Evolutionary conservation across 176 grass and related monocot species (phyloP).

Genomic region (Lolium rigidum): DNA sequence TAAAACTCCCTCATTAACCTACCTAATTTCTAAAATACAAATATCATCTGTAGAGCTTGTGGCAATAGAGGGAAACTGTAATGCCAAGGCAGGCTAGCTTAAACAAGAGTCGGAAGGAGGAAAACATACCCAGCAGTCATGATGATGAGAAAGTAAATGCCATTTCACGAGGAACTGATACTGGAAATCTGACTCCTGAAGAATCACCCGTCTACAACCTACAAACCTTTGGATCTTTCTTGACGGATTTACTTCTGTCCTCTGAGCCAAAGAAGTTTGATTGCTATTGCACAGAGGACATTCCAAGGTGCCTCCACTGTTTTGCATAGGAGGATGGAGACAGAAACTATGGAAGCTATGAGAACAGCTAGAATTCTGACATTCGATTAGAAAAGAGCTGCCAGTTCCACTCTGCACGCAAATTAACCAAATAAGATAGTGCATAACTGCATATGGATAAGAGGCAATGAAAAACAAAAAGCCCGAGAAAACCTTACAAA

Average conservation of each 20-base stretch:
- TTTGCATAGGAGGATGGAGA: constrained; percentile 52
- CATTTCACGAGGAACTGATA: constrained; percentile 70
- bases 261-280: neutral
- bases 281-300: constrained; percentile 49
- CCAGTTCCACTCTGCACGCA: constrained; percentile 56
- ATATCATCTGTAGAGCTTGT: no score
- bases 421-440: constrained; percentile 15
- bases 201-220: constrained; percentile 58
- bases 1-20: neutral
- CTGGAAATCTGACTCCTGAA: constrained; percentile 46
- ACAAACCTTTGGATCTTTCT: constrained; percentile 64
- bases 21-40: constrained; percentile 4
- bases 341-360: constrained; percentile 57
- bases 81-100: neutral
- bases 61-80: neutral
- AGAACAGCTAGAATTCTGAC: constrained; percentile 57
- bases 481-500: constrained; percentile 48
- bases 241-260: constrained; percentile 16
- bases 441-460: neutral
- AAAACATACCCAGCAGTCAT: constrained; percentile 69
- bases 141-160: constrained; percentile 72
- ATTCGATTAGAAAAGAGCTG: constrained; percentile 48
- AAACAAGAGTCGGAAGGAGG: neutral
- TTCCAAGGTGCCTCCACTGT: constrained; percentile 27
- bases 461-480: neutral